Base-by-base conservation (phyloP, 73 alveolate species). In the Paraurostyla sp. region DNA sequence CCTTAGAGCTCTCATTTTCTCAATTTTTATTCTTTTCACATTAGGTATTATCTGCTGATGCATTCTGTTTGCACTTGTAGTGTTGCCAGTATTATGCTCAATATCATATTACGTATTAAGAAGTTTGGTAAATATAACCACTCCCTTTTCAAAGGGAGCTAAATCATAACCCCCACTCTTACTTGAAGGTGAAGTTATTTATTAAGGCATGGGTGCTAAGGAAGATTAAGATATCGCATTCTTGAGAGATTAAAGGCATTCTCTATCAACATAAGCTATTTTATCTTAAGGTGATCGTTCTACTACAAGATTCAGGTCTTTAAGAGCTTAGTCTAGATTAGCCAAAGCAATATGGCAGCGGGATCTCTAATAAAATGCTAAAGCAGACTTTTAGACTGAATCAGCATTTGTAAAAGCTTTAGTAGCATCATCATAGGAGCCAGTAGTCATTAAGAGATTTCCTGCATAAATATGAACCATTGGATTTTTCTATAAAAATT, bases 391-490 rank as follows among this genome's bases (percentile, higher is more conserved):
- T 30, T 83, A 43, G 23, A 83, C 92, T 32, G 85, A 35, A 63
- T 83, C 82, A 6, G 92, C 92, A 83, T 83, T 83, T 4, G 92
- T 83, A 36, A 83, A 83, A 15, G 92, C 92, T 49, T 83, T 83
- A n/a, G 92, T 83, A 25, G 92, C 92, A 49, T 83, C 92, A 46
- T 83, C 92, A 63, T 83, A 83, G 1, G 92, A 83, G 18, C 92
- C 92, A 13, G 92, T 83, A 41, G 92, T 83, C 92, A 83, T 83
- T 33, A 83, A 45, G 9, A 83, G 52, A 42, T 83, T 83, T 4
- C 92, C 92, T 25, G 92, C 92, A 50, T 83, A 83, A 16, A 83
- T 62, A 42, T 83, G 92, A 13, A 83, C 92, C 84, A 83, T 83
- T 11, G 92, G 92, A 43, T 83, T 83, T 65, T 83, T 83, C 87